Percentiles rank a stretch among this genome's conserved stretches.
phyloP scores from a whole-genome alignment of 2,329 filamentous ascomycete genomes.

The Eutypella sp. region DNA sequence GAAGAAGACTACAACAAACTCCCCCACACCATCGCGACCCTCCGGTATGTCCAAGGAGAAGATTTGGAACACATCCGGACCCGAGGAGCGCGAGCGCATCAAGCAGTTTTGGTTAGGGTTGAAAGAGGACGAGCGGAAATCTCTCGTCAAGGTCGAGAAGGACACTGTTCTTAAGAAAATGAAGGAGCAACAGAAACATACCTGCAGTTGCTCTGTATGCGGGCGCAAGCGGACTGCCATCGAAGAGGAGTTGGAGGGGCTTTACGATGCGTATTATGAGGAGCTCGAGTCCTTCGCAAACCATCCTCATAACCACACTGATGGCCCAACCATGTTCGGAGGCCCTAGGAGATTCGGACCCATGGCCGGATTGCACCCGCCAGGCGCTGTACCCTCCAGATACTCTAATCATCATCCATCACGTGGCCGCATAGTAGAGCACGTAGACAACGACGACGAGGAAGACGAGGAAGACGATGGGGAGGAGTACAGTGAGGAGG shows the following conservation, averaged over 20 bases:
- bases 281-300: conserved; percentile 97
- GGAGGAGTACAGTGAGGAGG: conserved; percentile 46
- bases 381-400: conserved; percentile 52
- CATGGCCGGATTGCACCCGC: conserved; percentile 48
- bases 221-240: conserved; percentile 94
- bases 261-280: conserved; percentile 98
- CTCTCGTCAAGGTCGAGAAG: conserved; percentile 95
- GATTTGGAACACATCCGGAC: conserved; percentile 95
- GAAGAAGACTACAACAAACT: conserved; percentile 33
- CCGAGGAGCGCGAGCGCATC: conserved; percentile 93
- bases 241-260: conserved; percentile 92
- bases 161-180: conserved; percentile 97
- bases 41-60: conserved; percentile 65
- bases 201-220: conserved; percentile 96
- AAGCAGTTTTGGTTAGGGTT: conserved; percentile 97
- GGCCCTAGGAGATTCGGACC: conserved; percentile 59
- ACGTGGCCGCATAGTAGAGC: conserved; percentile 67
- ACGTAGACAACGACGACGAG: conserved; percentile 52
- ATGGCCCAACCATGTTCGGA: conserved; percentile 64
- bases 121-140: conserved; percentile 90
- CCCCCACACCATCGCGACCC: conserved; percentile 18
- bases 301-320: conserved; percentile 61
- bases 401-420: conserved; percentile 66
- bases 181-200: conserved; percentile 99
- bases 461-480: conserved; percentile 48